Evolutionary conservation across 768 basidiomycete species (phyloP).

Genomic region (Suillus paluster): DNA sequence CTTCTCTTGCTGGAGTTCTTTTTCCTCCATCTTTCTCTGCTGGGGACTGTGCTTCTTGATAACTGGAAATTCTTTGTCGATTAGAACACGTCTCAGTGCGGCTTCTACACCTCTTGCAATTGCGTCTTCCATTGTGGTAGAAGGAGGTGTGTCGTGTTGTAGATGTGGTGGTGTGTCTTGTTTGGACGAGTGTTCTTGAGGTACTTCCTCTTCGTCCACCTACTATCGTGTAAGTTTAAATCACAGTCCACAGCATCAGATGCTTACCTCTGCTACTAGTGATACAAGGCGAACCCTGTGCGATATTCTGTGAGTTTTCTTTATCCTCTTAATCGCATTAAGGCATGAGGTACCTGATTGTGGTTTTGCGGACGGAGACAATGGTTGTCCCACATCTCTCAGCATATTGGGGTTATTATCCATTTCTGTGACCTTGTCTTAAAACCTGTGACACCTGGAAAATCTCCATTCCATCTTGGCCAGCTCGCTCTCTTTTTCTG

Average conservation of each 20-base stretch:
- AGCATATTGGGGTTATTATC: no score
- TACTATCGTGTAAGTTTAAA: no score
- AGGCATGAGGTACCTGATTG: neutral
- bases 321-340: no score
- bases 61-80: no score
- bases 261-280: constrained; percentile 3
- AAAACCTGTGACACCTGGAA: no score
- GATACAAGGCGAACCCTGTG: constrained; percentile 1
- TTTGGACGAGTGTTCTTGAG: neutral
- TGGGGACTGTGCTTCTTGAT: neutral
- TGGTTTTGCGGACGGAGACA: neutral
- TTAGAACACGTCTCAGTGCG: no score
- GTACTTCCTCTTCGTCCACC: neutral
- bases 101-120: no score
- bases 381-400: neutral
- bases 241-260: no score
- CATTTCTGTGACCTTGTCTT: no score
- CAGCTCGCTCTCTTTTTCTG: neutral
- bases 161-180: neutral
- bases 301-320: constrained; percentile 5
- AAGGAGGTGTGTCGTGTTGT: neutral
- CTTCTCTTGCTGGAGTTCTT: neutral
- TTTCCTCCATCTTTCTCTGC: neutral
- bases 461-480: neutral
- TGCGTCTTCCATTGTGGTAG: no score